Evolutionary conservation across 495 filamentous ascomycete species (phyloP), one percentile per base, ranked within the genome.

Genomic region (Parachaetomium inaequale): DNA sequence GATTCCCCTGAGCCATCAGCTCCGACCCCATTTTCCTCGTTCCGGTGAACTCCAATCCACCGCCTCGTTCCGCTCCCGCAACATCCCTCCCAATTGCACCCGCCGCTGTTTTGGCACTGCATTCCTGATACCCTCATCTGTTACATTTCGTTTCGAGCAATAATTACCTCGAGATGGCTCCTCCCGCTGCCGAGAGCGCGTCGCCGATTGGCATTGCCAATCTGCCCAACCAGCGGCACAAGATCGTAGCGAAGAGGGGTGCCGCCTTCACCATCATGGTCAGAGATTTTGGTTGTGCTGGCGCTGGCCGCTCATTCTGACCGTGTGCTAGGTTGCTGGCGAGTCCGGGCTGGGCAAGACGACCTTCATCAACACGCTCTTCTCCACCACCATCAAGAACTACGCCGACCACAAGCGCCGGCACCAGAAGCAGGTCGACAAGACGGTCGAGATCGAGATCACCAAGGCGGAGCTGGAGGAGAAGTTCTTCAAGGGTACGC

Each of bases 371-470:
- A 98, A 98, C 87, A 98, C 94, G 55, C 85, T 98, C 36, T 98
- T 98, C 82, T 98, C 94, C 53, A 98, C 94, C 63, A 98, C 94
- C 68, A 98, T 98, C 84, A 98, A 98, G 84, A 98, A 98, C 85
- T 98, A 98, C 75, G 93, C 94, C 81, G 94, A 98, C 75, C 94
- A 98, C 84, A 92, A 94, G 81, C 89, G 91, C 76, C 90, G 94
- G 68, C 94, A 98, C 79, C 90, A 92, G 78, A 98, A 98, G 85
- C 94, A 98, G 80, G 83, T 96, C 58, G 94, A 98, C 82, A 97
- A 97, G 80, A 98, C 94, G 11, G 94, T 98, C 58, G 94, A 98
- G 82, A 98, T 98, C 71, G 94, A 98, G 76, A 98, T 98, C 73
- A 98, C 94, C 74, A 98, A 98, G 84, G 94, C 94, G 54, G 94